Evolutionary conservation across 1,139 yeast species (phyloP), one percentile per base, ranked within the genome.

Genomic region (Pichia inconspicua): DNA sequence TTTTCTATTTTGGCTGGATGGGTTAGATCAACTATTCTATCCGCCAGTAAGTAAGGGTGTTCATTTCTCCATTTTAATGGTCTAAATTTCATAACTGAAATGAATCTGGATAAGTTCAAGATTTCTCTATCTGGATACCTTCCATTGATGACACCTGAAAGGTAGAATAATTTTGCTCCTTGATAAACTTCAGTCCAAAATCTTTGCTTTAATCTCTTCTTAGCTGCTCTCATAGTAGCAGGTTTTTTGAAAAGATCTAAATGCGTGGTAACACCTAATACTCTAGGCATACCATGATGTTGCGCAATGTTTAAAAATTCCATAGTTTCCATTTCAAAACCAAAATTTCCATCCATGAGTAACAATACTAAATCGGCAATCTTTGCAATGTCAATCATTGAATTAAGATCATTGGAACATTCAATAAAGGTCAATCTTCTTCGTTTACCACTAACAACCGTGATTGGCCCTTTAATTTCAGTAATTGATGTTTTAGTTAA

Each of bases 321-420:
- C 98, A 94, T 94, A 15, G 98, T 94, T 67, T 94, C 99, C 99
- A 94, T 94, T 70, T 94, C 99, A 54, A 94, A 81, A 5, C 99
- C 99, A 65, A 88, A 94, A 66, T 94, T 94, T 53, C 98, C 98
- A 69, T 94, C 99, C 54, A 94, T 81, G 74, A 92, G 70, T 53
- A 94, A 67, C 49, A 94, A 72, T 22, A 94, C 96, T 55, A 94
- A 73, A 66, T 94, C 99, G 0, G 97, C 97, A 48, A 90, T 80
- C 62, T 94, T 94, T 35, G 98, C 96, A 41, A 94, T 80, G 68
- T 94, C 99, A 42, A 90, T 82, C 98, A 94, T 92, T 4, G 96
- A 83, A 64, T 89, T 90, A 63, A 94, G 70, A 65, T 94, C 98
- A 61, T 90, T 92, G 25, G 85, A 80, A 53, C 95, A 94, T 66